phyloP scores from a whole-genome alignment of 177 flowering plant species.

The Vitis hybrid region DNA sequence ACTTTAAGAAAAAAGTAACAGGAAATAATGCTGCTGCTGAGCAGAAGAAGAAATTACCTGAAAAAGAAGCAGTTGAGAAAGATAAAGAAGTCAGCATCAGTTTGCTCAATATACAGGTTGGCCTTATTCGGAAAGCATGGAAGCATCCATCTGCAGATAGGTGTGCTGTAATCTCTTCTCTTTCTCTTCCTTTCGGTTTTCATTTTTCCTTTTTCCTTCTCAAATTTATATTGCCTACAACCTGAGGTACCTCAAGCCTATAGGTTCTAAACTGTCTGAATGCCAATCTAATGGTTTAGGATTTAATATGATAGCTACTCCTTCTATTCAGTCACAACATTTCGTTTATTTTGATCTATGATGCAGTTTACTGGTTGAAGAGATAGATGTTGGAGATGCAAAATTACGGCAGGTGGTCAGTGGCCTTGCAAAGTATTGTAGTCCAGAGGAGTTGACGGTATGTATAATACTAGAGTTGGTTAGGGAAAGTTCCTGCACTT shows the following conservation, averaged over 20 bases:
- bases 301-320: neutral
- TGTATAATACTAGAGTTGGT: constrained; percentile 11
- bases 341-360: constrained; percentile 8
- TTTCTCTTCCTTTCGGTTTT: too few species aligned
- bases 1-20: constrained; percentile 41
- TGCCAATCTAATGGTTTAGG: too few species aligned
- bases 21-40: constrained; percentile 39
- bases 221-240: too few species aligned
- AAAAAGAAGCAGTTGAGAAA: constrained; percentile 53
- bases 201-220: too few species aligned
- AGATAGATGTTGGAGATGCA: constrained; percentile 90
- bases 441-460: constrained; percentile 79
- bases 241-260: too few species aligned
- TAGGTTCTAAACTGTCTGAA: too few species aligned
- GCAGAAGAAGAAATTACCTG: constrained; percentile 60
- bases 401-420: constrained; percentile 94
- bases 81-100: constrained; percentile 71
- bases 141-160: constrained; percentile 99
- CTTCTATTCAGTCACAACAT: neutral
- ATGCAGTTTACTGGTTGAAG: constrained; percentile 91
- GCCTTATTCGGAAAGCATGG: constrained; percentile 88
- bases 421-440: constrained; percentile 88
- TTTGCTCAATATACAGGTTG: constrained; percentile 85
- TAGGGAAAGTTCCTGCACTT: neutral
- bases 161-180: constrained; percentile 29